Conservation (phyloP, 148 eudicot genomes). For the Talinum fruticosum region DNA sequence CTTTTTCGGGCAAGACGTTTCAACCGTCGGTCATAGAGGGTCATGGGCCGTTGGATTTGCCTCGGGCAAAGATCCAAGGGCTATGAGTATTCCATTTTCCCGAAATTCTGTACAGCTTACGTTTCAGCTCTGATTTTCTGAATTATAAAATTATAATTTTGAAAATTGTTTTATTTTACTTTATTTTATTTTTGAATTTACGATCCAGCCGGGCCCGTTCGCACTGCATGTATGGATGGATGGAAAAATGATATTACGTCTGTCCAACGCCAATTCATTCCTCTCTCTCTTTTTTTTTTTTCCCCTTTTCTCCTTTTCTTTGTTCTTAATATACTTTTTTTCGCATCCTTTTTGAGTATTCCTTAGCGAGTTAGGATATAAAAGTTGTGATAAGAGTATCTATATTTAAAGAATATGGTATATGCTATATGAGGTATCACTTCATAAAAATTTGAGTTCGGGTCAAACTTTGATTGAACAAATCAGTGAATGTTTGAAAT, state of each 20-base stretch:
- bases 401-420: too few species aligned
- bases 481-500: too few species aligned
- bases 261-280: neutral
- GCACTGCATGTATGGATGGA: neutral
- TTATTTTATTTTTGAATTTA: neutral
- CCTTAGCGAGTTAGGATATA: neutral
- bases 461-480: too few species aligned
- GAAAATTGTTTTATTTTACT: neutral
- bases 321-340: neutral
- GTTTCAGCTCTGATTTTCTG: neutral
- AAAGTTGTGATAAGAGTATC: too few species aligned
- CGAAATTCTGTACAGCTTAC: neutral
- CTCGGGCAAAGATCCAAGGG: neutral
- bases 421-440: too few species aligned
- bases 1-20: neutral
- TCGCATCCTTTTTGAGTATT: neutral
- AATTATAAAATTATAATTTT: neutral
- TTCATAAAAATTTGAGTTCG: too few species aligned
- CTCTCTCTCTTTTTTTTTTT: neutral
- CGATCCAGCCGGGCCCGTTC: neutral
- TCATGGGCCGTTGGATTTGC: neutral
- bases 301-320: neutral
- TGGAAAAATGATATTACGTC: neutral
- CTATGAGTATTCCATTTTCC: neutral
- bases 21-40: neutral